Base-by-base conservation (phyloP, 2,329 filamentous ascomycete genomes). In the Phaeosphaeria sp. region DNA sequence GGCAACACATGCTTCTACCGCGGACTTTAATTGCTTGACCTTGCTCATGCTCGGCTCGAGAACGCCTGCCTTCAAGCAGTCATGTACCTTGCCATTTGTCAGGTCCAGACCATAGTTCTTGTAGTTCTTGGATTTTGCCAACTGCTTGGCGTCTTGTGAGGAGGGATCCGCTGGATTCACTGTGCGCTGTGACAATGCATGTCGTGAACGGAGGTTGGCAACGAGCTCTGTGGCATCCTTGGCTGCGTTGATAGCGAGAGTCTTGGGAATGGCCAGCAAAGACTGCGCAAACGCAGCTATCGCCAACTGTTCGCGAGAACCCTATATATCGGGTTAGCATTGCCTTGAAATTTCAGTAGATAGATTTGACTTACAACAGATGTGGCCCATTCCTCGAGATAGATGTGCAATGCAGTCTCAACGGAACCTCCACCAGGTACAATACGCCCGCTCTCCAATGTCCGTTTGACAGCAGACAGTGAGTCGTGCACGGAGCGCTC, bases 321-420 rank as follows among this genome's bases (percentile, higher is more conserved):
- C 87, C 85, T 87, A 62, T 7, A 15, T 47, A 17, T 6, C 43
- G 42, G 30, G 18, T 65, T 54, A 63, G 65, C 47, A 27, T 41
- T 4, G 20, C 42, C 41, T 20, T 13, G 30, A 13, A 33, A 10
- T 25, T 22, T 39, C 17, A 18, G 21, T 21, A 7, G 10, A 33
- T 21, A n/a, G 17, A 6, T 10, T 36, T 2, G 10, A 83, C 84
- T 71, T 82, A 87, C 93, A 62, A 99, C 94, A 39, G 95, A 98
- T 70, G 95, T 94, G 52, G 95, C 95, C 79, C 96, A 99, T 80
- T 99, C 95, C 82, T 99, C 95, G 33, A 99, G 87, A 82, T 98
- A 99, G 77, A 99, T 99, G 83, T 98, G 95, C 65, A 99, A 87
- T 49, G 95, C 95, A n/a, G 95, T 98, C 84, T 99, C 95, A 21